These are phyloP conservation scores for Ophiostoma fasciatum DNA, from an alignment of 2,329 filamentous ascomycete species.

Conservation along the genomic window DNA sequence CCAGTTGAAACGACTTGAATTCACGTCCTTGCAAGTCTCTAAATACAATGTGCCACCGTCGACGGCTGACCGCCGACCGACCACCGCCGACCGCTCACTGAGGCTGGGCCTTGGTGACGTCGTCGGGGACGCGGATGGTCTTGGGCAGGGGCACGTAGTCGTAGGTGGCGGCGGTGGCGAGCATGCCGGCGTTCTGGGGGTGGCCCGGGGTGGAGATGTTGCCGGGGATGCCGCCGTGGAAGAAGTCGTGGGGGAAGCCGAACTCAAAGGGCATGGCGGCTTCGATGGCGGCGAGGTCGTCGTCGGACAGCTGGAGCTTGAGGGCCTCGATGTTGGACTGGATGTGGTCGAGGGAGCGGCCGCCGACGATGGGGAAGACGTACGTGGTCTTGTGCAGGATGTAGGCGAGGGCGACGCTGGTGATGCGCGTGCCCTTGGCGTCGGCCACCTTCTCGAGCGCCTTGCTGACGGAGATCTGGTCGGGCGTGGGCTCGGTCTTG, in stretches of 20 bases:
- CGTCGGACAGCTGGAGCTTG: slow-evolving; percentile 37
- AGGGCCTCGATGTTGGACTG: slow-evolving; percentile 56
- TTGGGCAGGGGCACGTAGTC: slow-evolving; percentile 33
- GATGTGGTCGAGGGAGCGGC: slow-evolving; percentile 54
- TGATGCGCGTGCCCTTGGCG: slow-evolving; percentile 27
- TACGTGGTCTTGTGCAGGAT: slow-evolving; percentile 57
- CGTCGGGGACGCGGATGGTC: slow-evolving; percentile 27
- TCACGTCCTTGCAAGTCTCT: too few relatives aligned
- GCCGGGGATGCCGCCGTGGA: slow-evolving; percentile 25
- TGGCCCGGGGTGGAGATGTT: slow-evolving; percentile 18
- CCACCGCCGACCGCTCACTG: too few relatives aligned
- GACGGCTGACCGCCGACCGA: too few relatives aligned
- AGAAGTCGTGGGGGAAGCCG: slow-evolving; percentile 51
- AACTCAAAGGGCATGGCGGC: slow-evolving; percentile 43
- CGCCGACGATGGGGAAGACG: slow-evolving; percentile 60
- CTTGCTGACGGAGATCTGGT: slow-evolving; percentile 35
- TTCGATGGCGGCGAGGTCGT: slow-evolving; percentile 55
- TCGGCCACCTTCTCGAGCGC: slow-evolving; percentile 34
- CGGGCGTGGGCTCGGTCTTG: slow-evolving; percentile 27
- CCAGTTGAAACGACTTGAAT: too few relatives aligned
- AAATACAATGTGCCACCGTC: too few relatives aligned
- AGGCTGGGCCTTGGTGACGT: slow-evolving; percentile 27
- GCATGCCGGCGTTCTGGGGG: slow-evolving; percentile 27
- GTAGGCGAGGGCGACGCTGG: slow-evolving; percentile 51
- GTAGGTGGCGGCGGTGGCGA: slow-evolving; percentile 31